A percentile compares a stretch with the other conserved stretches of the same genome.
phyloP scores from a whole-genome alignment of 306 rosid species.

The Malus fusca region DNA sequence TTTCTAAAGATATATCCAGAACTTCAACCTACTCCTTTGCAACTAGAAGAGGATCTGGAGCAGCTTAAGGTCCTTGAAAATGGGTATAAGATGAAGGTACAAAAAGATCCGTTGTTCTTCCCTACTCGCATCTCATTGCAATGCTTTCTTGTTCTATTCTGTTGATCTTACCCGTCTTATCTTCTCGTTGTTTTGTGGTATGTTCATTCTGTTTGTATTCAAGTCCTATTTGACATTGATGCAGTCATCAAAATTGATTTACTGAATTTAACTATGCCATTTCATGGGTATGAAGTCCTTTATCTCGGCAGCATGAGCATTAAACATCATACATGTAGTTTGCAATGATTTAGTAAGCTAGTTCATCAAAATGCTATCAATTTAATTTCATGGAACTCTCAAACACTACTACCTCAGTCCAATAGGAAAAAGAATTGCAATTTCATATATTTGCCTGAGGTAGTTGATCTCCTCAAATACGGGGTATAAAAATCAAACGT shows the following conservation, averaged over 20 bases:
- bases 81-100: slow-evolving; percentile 97
- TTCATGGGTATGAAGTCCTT: background rate
- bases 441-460: background rate
- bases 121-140: background rate
- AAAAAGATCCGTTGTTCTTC: background rate
- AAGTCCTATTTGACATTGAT: background rate
- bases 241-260: background rate
- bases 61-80: slow-evolving; percentile 96
- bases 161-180: background rate
- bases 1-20: slow-evolving; percentile 67
- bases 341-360: background rate
- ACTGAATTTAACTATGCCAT: background rate
- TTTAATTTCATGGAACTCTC: background rate
- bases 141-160: background rate
- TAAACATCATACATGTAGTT: too few relatives aligned
- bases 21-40: slow-evolving; percentile 78
- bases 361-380: background rate
- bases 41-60: slow-evolving; percentile 94
- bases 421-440: background rate
- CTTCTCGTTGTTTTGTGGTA: background rate
- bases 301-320: too few relatives aligned
- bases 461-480: background rate
- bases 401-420: background rate
- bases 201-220: background rate
- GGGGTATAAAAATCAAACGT: background rate